A percentile compares a stretch with the other conserved stretches of the same genome.
phyloP scores from a whole-genome alignment of 768 basidiomycete species.

The Trichaptum fuscoviolaceum region DNA sequence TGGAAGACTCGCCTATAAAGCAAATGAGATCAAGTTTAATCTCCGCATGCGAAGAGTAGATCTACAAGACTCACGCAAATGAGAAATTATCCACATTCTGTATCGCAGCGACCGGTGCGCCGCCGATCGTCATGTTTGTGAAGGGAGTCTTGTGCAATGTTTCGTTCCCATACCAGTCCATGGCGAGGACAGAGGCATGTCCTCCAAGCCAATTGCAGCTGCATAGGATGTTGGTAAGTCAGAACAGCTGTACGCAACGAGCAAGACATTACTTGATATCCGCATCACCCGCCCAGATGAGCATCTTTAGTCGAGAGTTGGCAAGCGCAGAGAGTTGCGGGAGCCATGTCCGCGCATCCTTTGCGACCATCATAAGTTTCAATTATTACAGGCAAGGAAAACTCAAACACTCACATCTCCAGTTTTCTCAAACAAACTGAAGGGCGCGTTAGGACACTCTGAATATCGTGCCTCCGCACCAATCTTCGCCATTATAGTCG shows the following conservation, averaged over 20 bases:
- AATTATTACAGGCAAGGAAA: background rate
- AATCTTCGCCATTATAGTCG: conserved; percentile 36
- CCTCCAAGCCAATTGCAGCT: conserved; percentile 30
- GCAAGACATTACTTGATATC: conserved; percentile 26
- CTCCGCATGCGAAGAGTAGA: background rate
- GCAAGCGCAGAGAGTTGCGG: conserved; percentile 45
- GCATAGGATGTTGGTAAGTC: background rate
- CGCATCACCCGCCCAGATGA: conserved; percentile 40
- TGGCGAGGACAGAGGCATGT: conserved; percentile 33
- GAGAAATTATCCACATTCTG: conserved; percentile 63
- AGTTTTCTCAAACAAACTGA: conserved; percentile 38
- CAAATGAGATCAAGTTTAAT: conserved; percentile 4
- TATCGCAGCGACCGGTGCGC: conserved; percentile 47
- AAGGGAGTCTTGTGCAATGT: conserved; percentile 33
- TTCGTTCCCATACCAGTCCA: conserved; percentile 42
- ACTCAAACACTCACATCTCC: conserved; percentile 43
- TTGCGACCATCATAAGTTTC: background rate
- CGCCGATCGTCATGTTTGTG: conserved; percentile 53
- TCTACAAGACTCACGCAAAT: conserved; percentile 47
- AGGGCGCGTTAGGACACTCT: conserved; percentile 44
- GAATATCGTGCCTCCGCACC: conserved; percentile 46
- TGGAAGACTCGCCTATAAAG: conserved; percentile 44
- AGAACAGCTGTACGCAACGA: background rate
- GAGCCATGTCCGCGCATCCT: conserved; percentile 52
- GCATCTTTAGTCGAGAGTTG: conserved; percentile 33